Evolutionary conservation across 805 yeast genomes (phyloP).

Genomic region (Monosporozyma servazzii): DNA sequence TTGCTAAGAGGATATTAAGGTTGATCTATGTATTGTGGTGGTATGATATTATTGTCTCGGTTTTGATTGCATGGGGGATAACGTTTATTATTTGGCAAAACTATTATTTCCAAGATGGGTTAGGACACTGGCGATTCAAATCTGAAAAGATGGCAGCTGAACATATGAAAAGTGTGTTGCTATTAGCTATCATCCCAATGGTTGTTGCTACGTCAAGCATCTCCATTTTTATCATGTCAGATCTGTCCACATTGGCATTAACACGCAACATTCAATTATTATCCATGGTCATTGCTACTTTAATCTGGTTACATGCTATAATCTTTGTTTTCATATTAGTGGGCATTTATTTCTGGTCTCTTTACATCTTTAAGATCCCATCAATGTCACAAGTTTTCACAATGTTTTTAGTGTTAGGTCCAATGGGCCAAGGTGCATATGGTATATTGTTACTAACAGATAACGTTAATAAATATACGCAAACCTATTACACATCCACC

Average conservation of each 20-base stretch:
- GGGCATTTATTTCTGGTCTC: constrained; percentile 50
- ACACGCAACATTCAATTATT: constrained; percentile 34
- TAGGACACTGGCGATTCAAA: constrained; percentile 5
- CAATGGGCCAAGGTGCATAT: constrained; percentile 77
- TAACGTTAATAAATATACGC: constrained; percentile 28
- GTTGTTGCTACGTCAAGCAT: constrained; percentile 71
- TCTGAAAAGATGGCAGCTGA: constrained; percentile 24
- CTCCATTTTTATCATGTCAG: constrained; percentile 36
- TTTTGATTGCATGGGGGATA: constrained; percentile 53
- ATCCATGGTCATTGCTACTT: constrained; percentile 43
- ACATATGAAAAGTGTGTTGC: constrained; percentile 45
- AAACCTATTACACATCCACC: constrained; percentile 11
- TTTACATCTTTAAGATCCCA: constrained; percentile 53
- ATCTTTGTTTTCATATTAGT: constrained; percentile 47
- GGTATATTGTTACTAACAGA: constrained; percentile 50
- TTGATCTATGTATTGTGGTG: constrained; percentile 67
- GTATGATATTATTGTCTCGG: constrained; percentile 47
- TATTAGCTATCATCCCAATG: constrained; percentile 71
- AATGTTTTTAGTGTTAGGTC: constrained; percentile 70
- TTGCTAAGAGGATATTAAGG: constrained; percentile 34
- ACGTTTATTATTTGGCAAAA: constrained; percentile 41
- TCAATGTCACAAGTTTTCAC: constrained; percentile 46
- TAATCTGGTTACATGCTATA: constrained; percentile 65
- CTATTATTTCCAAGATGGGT: constrained; percentile 21
- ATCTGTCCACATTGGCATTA: constrained; percentile 36